These are phyloP conservation scores for Glarea lozoyensis DNA, from an alignment of 495 filamentous ascomycete species.

Conservation along the genomic window DNA sequence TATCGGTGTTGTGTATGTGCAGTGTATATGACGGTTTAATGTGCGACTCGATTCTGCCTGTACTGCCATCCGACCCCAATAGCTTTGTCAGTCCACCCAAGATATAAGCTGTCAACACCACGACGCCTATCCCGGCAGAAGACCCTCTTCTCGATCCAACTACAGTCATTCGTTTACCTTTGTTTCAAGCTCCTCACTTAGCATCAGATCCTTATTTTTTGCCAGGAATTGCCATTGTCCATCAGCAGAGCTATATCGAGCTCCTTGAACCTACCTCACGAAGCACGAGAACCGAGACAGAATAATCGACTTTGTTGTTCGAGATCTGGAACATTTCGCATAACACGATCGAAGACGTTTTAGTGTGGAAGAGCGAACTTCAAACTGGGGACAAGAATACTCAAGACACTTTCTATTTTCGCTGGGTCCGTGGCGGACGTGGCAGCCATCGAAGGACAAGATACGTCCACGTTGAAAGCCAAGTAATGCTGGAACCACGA, in stretches of 20 bases:
- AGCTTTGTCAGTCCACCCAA: too few species aligned
- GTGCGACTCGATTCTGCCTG: too few species aligned
- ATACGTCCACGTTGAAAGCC: slow-evolving; percentile 7
- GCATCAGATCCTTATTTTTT: background rate
- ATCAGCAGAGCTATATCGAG: background rate
- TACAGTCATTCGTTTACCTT: slow-evolving; percentile 20
- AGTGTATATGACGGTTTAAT: too few species aligned
- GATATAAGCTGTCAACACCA: too few species aligned
- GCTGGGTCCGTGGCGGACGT: background rate
- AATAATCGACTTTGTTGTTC: background rate
- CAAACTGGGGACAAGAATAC: background rate
- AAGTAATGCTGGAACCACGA: slow-evolving; percentile 23
- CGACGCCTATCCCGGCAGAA: too few species aligned
- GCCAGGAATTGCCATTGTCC: too few species aligned
- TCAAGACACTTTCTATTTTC: background rate
- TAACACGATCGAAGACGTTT: background rate
- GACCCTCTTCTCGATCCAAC: too few species aligned
- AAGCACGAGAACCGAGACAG: background rate
- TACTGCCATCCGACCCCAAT: too few species aligned
- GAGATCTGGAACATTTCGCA: background rate
- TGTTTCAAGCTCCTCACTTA: slow-evolving; percentile 6
- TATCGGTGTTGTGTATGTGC: too few species aligned
- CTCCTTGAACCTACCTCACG: background rate
- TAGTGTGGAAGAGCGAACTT: background rate
- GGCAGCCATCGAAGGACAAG: slow-evolving; percentile 10